These are phyloP conservation scores for Alternaria sp. DNA, from an alignment of 2,329 filamentous ascomycete genomes.

Conservation along the genomic window DNA sequence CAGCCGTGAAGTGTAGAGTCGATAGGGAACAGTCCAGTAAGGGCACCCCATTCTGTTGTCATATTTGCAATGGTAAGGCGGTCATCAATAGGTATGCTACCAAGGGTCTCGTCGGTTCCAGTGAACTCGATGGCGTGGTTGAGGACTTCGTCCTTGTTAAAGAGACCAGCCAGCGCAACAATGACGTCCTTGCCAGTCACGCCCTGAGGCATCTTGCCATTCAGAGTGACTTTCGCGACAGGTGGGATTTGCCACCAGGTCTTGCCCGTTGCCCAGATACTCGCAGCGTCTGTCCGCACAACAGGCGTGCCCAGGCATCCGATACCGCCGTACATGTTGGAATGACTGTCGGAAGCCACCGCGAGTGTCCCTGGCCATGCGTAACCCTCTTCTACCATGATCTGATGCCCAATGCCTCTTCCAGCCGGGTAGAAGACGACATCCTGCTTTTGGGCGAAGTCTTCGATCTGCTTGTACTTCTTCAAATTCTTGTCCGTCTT, in stretches of 20 bases:
- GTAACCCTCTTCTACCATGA: conserved; percentile 86
- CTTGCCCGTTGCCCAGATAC: conserved; percentile 81
- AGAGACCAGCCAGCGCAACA: conserved; percentile 83
- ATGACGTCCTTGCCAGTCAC: conserved; percentile 96
- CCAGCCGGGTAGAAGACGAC: conserved; percentile 80
- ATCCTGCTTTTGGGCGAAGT: conserved; percentile 80
- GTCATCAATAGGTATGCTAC: conserved; percentile 74
- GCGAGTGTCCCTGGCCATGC: conserved; percentile 85
- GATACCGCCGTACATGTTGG: conserved; percentile 84
- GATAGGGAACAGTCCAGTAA: conserved; percentile 81
- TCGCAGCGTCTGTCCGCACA: conserved; percentile 86
- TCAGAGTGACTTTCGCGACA: conserved; percentile 80
- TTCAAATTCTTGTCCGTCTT: conserved; percentile 77
- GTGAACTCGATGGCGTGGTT: conserved; percentile 92
- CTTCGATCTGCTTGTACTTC: conserved; percentile 83
- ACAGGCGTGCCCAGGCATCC: conserved; percentile 80
- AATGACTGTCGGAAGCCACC: conserved; percentile 81
- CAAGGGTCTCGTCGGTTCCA: conserved; percentile 79
- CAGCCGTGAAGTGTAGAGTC: conserved; percentile 75
- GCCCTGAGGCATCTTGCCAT: conserved; percentile 75
- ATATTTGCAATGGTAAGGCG: conserved; percentile 81
- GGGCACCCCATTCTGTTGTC: conserved; percentile 81
- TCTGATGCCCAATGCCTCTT: conserved; percentile 86
- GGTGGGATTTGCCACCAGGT: conserved; percentile 94
- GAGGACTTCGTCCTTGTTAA: conserved; percentile 86